Conservation (phyloP, 352 stramenopile species). For the Plasmopara viticola region DNA sequence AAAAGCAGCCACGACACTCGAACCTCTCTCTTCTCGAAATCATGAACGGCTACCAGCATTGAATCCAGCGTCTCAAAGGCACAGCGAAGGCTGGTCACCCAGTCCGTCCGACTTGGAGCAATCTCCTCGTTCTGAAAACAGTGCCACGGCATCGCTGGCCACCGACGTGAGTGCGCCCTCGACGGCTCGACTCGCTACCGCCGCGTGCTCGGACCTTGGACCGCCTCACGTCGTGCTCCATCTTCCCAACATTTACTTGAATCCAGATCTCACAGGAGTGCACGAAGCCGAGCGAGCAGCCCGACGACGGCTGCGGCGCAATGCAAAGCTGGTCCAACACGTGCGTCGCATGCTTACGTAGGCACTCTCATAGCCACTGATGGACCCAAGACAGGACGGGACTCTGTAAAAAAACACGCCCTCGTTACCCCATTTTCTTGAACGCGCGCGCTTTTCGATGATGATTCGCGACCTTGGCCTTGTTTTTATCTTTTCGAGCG, state of each 20-base stretch:
- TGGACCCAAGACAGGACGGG: too few species aligned
- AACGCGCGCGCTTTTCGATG: slow-evolving; percentile 76
- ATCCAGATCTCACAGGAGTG: slow-evolving; percentile 33
- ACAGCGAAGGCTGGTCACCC: too few species aligned
- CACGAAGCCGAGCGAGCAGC: slow-evolving; percentile 37
- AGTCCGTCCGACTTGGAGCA: too few species aligned
- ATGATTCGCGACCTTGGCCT: slow-evolving; percentile 75
- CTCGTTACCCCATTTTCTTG: slow-evolving; percentile 48
- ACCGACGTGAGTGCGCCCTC: slow-evolving; percentile 5
- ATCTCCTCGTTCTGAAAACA: too few species aligned
- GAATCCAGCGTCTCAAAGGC: too few species aligned
- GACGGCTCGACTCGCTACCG: slow-evolving; percentile 14
- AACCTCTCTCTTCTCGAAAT: too few species aligned
- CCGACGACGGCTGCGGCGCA: slow-evolving; percentile 34
- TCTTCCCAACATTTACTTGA: slow-evolving; percentile 58
- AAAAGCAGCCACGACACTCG: too few species aligned
- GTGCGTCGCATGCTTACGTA: slow-evolving; percentile 28
- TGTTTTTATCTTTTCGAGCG: slow-evolving; percentile 64
- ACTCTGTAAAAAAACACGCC: too few species aligned
- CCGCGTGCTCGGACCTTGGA: slow-evolving; percentile 20
- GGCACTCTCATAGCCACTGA: too few species aligned
- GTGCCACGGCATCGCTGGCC: too few species aligned
- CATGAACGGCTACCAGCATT: too few species aligned
- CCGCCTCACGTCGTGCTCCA: slow-evolving; percentile 35
- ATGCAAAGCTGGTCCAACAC: slow-evolving; percentile 32